Base-by-base conservation (phyloP, 306 rosid species). In the Lagenaria siceraria region DNA sequence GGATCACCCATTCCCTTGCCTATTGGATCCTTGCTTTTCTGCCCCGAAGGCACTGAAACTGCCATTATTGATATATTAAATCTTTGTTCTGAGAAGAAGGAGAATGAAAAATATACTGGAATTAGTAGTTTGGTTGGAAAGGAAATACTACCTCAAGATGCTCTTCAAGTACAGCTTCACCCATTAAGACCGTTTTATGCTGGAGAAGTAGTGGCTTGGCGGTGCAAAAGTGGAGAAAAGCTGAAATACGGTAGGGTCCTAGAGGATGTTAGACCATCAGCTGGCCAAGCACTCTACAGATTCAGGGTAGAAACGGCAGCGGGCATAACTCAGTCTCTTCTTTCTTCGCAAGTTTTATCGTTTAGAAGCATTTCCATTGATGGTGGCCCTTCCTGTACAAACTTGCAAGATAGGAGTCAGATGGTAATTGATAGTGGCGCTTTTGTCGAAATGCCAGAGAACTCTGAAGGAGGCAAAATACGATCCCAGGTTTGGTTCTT, bases 151-250 rank as follows among this genome's bases (percentile, higher is more conserved):
- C 86, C 96, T 36, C 98, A 94, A 87, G 96, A 94, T 84, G 96
- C 93, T 52, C 94, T 79, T 78, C 98, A 90, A 82, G 88, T 94
- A 77, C 98, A 94, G 83, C 81, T 94, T 84, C 98, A 94, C 87
- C 98, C 97, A 1, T 79, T 94, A 82, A 89, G 98, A 80, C 98
- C 98, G 77, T 94, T 94, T 77, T 94, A 92, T 72, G 89, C 93
- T 22, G 97, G 95, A 68, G 98, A 94, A 88, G 86, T 94, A 86
- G 98, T 94, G 75, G 98, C 98, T 68, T 94, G 98, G 98, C 94
- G 96, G 31, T 86, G 90, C 75, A 92, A 92, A 84, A 90, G 82
- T 52, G 98, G 98, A 79, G 96, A 94, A 79, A 94, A 94, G 87
- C 85, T 94, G 55, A 92, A 89, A 78, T 94, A 94, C 78, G 98